phyloP scores from a whole-genome alignment of 2,329 filamentous ascomycete species.

The Phialocephala subalpina region DNA sequence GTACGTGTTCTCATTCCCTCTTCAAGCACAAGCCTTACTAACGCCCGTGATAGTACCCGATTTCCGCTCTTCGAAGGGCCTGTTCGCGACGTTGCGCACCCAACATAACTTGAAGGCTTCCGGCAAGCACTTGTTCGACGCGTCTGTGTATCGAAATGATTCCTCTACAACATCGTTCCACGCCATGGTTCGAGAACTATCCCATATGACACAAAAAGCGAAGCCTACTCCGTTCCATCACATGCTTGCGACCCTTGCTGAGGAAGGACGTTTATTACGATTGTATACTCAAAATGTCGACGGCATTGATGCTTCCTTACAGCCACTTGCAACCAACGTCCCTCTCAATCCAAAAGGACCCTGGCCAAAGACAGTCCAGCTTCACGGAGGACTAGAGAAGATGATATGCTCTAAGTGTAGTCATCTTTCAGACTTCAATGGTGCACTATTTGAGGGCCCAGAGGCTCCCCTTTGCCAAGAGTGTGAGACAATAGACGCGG shows the following conservation, averaged over 20 bases:
- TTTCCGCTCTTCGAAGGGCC: conserved; percentile 89
- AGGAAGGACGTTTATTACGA: conserved; percentile 85
- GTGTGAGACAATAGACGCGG: conserved; percentile 78
- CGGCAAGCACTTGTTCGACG: conserved; percentile 95
- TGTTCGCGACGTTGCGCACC: conserved; percentile 85
- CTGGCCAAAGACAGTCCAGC: conserved; percentile 92
- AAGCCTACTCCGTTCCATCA: conserved; percentile 91
- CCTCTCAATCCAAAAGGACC: conserved; percentile 85
- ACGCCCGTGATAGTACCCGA: conserved; percentile 74
- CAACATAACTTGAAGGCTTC: conserved; percentile 93
- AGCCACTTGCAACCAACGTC: conserved; percentile 80
- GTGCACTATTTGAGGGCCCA: conserved; percentile 82
- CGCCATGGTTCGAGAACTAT: conserved; percentile 92
- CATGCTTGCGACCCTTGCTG: conserved; percentile 86
- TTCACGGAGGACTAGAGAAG: conserved; percentile 92
- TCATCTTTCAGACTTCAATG: conserved; percentile 77
- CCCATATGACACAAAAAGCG: conserved; percentile 78
- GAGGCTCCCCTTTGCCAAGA: conserved; percentile 80
- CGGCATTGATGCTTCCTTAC: conserved; percentile 86
- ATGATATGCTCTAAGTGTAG: conserved; percentile 98
- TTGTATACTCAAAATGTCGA: conserved; percentile 98
- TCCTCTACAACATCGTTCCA: conserved; percentile 90
- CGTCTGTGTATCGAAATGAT: conserved; percentile 95
- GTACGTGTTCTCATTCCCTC: conserved; percentile 59
- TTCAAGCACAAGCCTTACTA: conserved; percentile 24